These are phyloP conservation scores for Umbelopsis sp. DNA, from an alignment of 371 early-diverging fungal species.

Conservation along the genomic window DNA sequence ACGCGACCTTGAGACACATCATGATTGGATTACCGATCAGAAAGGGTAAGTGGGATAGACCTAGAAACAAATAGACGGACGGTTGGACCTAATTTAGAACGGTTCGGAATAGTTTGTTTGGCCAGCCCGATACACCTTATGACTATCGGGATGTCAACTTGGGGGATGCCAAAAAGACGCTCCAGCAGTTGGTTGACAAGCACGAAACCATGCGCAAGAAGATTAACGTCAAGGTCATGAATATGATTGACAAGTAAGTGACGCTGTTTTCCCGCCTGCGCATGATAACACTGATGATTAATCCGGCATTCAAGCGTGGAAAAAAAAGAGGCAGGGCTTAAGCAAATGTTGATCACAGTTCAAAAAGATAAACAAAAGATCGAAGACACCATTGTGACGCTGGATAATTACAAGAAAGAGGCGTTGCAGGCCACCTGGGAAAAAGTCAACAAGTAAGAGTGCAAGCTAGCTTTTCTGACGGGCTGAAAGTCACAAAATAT, in stretches of 20 bases:
- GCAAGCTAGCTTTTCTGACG: no score
- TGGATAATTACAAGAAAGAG: constrained; percentile 91
- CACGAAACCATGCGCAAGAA: constrained; percentile 82
- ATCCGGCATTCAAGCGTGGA: constrained; percentile 60
- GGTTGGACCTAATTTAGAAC: neutral
- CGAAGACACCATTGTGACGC: constrained; percentile 85
- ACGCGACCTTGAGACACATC: constrained; percentile 58
- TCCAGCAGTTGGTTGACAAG: constrained; percentile 73
- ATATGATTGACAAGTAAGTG: constrained; percentile 84
- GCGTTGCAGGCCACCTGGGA: constrained; percentile 88
- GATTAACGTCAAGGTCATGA: constrained; percentile 94
- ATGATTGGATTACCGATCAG: constrained; percentile 91
- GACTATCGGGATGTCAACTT: constrained; percentile 80
- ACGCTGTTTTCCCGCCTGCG: neutral
- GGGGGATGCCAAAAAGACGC: constrained; percentile 67
- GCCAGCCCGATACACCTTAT: constrained; percentile 75
- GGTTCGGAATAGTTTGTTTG: constrained; percentile 61
- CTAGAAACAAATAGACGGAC: neutral
- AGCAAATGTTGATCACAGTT: constrained; percentile 88
- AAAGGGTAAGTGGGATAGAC: constrained; percentile 62
- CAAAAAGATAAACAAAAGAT: constrained; percentile 94
- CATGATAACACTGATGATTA: neutral
- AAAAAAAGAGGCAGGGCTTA: constrained; percentile 83
- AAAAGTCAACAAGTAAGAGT: constrained; percentile 81
- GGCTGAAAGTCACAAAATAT: neutral